Conservation (phyloP, 148 eudicot genomes). For the Spergularia bocconei region DNA sequence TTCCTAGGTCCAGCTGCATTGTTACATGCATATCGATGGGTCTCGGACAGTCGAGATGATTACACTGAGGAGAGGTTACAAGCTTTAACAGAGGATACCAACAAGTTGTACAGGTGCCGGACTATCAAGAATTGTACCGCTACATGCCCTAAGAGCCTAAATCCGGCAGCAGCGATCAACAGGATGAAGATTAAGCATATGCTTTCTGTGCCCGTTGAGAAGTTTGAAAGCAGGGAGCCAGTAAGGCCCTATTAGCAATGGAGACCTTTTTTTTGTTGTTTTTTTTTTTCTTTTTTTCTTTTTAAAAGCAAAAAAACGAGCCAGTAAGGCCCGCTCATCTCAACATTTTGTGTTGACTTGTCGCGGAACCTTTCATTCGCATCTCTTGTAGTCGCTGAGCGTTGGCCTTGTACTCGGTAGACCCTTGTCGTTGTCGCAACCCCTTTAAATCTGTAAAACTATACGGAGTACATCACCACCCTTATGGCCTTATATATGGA, state of each 20-base stretch:
- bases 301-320: no score
- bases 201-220: constrained; percentile 34
- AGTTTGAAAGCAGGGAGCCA: constrained; percentile 1
- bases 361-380: no score
- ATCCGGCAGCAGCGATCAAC: constrained; percentile 62
- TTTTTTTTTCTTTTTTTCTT: not conserved
- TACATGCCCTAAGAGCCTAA: constrained; percentile 68
- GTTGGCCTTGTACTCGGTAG: no score
- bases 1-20: constrained; percentile 75
- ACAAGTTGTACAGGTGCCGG: constrained; percentile 49
- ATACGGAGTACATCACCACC: no score
- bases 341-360: no score
- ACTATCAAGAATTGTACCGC: constrained; percentile 61
- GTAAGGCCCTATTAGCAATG: not conserved
- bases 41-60: constrained; percentile 75
- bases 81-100: constrained; percentile 51
- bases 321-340: no score
- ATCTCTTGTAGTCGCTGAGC: no score
- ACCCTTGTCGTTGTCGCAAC: no score
- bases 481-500: no score
- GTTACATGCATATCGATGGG: constrained; percentile 72
- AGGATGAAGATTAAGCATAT: constrained; percentile 53
- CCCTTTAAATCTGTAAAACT: no score
- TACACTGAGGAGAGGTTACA: constrained; percentile 55
- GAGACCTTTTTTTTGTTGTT: not conserved